Conservation (phyloP, 2,329 filamentous ascomycete species). For the Thermoascus crustaceus region DNA sequence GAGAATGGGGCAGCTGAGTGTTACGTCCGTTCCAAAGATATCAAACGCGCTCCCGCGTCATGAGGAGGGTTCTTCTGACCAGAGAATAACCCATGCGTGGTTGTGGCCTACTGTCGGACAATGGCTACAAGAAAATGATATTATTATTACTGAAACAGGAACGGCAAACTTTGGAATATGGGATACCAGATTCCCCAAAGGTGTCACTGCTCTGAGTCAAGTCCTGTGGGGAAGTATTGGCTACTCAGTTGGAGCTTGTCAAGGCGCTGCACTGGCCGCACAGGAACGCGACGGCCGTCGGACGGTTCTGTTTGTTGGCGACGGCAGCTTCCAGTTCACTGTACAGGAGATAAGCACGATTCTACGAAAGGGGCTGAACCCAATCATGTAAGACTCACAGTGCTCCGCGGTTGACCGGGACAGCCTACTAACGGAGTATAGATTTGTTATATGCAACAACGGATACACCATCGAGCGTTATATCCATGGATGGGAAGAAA, state of each 20-base stretch:
- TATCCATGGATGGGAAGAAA: constrained; percentile 69
- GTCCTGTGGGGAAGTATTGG: constrained; percentile 55
- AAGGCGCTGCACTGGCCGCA: constrained; percentile 48
- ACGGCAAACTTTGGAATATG: constrained; percentile 49
- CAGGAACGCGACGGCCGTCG: too few relatives aligned
- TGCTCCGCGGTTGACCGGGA: background rate
- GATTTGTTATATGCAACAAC: constrained; percentile 71
- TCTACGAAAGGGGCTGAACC: constrained; percentile 54
- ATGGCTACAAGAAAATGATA: constrained; percentile 46
- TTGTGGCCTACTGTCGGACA: constrained; percentile 42
- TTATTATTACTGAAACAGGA: constrained; percentile 52
- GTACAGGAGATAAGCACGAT: constrained; percentile 59
- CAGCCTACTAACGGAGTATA: constrained; percentile 4
- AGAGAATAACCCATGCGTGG: constrained; percentile 40
- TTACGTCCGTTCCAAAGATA: constrained; percentile 46
- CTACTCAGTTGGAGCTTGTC: constrained; percentile 51
- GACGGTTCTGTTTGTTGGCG: constrained; percentile 45
- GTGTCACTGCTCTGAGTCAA: constrained; percentile 42
- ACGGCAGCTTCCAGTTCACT: constrained; percentile 59
- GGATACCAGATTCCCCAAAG: constrained; percentile 42
- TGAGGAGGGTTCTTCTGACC: constrained; percentile 19
- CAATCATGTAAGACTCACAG: constrained; percentile 55
- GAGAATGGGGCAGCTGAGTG: constrained; percentile 49
- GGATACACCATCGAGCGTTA: constrained; percentile 79
- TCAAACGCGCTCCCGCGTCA: constrained; percentile 41